Conservation (phyloP, 345 rosid species). For the Linum trigynum region DNA sequence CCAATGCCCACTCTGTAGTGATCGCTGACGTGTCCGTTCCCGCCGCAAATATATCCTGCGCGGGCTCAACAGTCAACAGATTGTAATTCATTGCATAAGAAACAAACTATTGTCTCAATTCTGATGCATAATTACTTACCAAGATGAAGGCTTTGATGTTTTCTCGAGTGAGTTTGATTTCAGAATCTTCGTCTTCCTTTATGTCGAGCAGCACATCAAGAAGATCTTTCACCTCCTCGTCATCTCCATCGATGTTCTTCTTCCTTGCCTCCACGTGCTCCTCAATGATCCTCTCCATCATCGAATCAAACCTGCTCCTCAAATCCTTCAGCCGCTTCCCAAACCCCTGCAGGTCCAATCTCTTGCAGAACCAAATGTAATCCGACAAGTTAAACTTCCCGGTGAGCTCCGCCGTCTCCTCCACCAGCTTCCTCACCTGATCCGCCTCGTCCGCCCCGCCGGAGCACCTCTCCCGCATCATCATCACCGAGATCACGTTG, state of each 20-base stretch:
- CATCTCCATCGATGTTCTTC: slow-evolving; percentile 14
- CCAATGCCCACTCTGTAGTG: slow-evolving; percentile 51
- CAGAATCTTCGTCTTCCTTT: slow-evolving; percentile 33
- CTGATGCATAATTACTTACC: slow-evolving; percentile 17
- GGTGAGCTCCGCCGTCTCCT: slow-evolving; percentile 23
- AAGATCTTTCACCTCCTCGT: slow-evolving; percentile 25
- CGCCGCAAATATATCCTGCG: slow-evolving; percentile 49
- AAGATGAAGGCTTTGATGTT: slow-evolving; percentile 49
- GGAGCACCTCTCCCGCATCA: slow-evolving; percentile 33
- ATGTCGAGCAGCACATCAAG: slow-evolving; percentile 39
- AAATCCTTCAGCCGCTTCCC: slow-evolving; percentile 29
- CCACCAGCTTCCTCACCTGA: slow-evolving; percentile 34
- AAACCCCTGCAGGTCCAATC: slow-evolving; percentile 43
- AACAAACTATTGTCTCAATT: background rate
- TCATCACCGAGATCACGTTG: slow-evolving; percentile 35
- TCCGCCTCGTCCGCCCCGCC: slow-evolving; percentile 32
- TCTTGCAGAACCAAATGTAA: slow-evolving; percentile 45
- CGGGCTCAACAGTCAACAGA: background rate
- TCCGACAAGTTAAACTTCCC: slow-evolving; percentile 49
- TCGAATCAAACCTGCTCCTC: slow-evolving; percentile 25
- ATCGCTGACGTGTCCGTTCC: slow-evolving; percentile 62
- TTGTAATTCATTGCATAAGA: background rate
- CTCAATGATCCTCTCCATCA: slow-evolving; percentile 35
- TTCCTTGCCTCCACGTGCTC: slow-evolving; percentile 37
- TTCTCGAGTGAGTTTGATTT: slow-evolving; percentile 37